Conservation (phyloP, 768 basidiomycete species). For the Hypsizygus marmoreus region DNA sequence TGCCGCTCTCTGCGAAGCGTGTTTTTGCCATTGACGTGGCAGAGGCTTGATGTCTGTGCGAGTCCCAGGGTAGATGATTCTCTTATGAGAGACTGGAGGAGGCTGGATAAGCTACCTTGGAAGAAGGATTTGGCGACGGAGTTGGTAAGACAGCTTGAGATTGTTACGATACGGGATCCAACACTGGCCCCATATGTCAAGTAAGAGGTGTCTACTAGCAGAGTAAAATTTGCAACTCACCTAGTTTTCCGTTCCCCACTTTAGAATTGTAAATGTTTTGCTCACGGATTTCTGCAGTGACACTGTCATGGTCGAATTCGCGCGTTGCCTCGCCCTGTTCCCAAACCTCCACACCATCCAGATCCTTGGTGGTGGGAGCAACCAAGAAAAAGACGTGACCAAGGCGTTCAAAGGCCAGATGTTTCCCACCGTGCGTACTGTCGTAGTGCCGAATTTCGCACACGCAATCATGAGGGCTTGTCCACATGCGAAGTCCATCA, state of each 20-base stretch:
- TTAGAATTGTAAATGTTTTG: constrained; percentile 19
- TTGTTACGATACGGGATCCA: constrained; percentile 24
- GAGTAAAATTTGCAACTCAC: background rate
- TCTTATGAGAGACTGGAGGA: background rate
- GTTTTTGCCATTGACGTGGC: constrained; percentile 18
- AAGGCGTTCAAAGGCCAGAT: background rate
- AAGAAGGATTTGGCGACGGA: constrained; percentile 13
- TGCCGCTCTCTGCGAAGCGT: constrained; percentile 18
- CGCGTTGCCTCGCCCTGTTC: constrained; percentile 20
- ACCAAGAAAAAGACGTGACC: background rate
- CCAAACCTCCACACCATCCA: constrained; percentile 26
- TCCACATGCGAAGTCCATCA: constrained; percentile 2
- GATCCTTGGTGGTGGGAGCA: background rate
- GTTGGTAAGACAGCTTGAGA: constrained; percentile 22
- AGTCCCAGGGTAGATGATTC: background rate
- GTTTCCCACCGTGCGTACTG: constrained; percentile 6
- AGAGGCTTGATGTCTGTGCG: constrained; percentile 21
- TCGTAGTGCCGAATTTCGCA: background rate
- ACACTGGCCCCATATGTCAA: constrained; percentile 20
- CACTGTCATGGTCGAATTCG: constrained; percentile 21
- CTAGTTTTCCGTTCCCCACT: background rate
- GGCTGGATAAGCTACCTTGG: background rate
- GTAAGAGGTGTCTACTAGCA: constrained; percentile 10
- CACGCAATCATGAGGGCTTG: background rate
- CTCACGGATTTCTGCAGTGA: constrained; percentile 14